A percentile compares a stretch with the other conserved stretches of the same genome.
Conservation (phyloP, 331 rosid species). For the Rhamnella rubrinervis region DNA sequence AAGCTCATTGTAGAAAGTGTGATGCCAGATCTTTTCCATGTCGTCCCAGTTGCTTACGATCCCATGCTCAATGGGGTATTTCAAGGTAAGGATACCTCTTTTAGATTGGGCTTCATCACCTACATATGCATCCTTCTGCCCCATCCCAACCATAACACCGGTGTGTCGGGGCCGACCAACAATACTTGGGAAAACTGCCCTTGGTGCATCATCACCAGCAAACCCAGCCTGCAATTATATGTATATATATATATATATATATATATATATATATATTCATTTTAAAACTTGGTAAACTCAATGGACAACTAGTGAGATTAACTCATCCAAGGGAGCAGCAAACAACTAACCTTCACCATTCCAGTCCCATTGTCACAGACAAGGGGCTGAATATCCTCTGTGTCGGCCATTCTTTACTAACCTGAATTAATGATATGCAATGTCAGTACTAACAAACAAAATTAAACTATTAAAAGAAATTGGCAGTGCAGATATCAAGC, state of each 20-base stretch:
- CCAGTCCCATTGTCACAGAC: slow-evolving; percentile 31
- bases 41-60: slow-evolving; percentile 50
- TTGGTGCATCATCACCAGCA: slow-evolving; percentile 50
- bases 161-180: slow-evolving; percentile 47
- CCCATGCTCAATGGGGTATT: slow-evolving; percentile 47
- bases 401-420: slow-evolving; percentile 24
- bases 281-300: neutral
- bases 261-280: neutral
- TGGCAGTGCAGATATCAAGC: neutral
- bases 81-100: slow-evolving; percentile 48
- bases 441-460: neutral
- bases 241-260: neutral
- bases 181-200: slow-evolving; percentile 47
- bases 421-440: neutral
- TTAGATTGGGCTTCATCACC: slow-evolving; percentile 49
- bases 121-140: slow-evolving; percentile 45
- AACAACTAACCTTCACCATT: slow-evolving; percentile 25
- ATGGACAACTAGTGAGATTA: neutral
- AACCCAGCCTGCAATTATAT: slow-evolving; percentile 36
- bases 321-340: neutral
- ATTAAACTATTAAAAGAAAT: neutral
- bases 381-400: slow-evolving; percentile 30
- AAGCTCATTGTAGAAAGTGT: slow-evolving; percentile 49
- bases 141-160: slow-evolving; percentile 54
- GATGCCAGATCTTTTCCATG: slow-evolving; percentile 51